phyloP scores from a whole-genome alignment of 2,329 filamentous ascomycete species.

The Nothomitra cinnamomea region DNA sequence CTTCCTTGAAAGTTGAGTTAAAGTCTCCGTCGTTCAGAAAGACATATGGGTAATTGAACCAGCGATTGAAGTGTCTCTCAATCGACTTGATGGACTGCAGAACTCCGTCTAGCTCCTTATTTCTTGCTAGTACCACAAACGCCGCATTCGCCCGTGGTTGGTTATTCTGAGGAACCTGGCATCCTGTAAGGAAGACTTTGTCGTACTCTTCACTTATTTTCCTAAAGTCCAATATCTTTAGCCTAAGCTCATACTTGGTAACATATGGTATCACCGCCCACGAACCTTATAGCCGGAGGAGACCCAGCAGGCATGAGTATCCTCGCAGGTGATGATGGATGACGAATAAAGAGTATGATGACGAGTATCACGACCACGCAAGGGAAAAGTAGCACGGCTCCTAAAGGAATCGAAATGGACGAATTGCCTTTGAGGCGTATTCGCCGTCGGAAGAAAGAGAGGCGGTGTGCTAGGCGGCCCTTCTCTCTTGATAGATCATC shows the following conservation, averaged over 20 bases:
- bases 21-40: slow-evolving; percentile 97
- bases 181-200: slow-evolving; percentile 88
- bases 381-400: slow-evolving; percentile 84
- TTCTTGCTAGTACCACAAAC: slow-evolving; percentile 87
- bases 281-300: slow-evolving; percentile 77
- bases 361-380: slow-evolving; percentile 83
- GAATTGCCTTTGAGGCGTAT: slow-evolving; percentile 85
- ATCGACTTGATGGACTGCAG: slow-evolving; percentile 95
- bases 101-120: slow-evolving; percentile 91
- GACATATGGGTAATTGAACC: slow-evolving; percentile 97
- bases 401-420: slow-evolving; percentile 78
- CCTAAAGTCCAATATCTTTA: slow-evolving; percentile 31
- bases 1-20: slow-evolving; percentile 82
- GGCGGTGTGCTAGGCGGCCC: slow-evolving; percentile 29
- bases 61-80: slow-evolving; percentile 96
- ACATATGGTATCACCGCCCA: slow-evolving; percentile 8
- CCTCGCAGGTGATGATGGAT: slow-evolving; percentile 65
- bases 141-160: slow-evolving; percentile 79
- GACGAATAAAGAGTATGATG: slow-evolving; percentile 71
- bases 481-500: slow-evolving; percentile 26
- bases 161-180: slow-evolving; percentile 58
- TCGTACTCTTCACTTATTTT: slow-evolving; percentile 96
- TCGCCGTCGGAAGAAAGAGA: slow-evolving; percentile 73
- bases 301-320: slow-evolving; percentile 78
- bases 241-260: not conserved